A percentile compares a stretch with the other conserved stretches of the same genome.
These are phyloP conservation scores for Rhizopus arrhizus DNA, from an alignment of 371 early-diverging fungal species.

Conservation along the genomic window DNA sequence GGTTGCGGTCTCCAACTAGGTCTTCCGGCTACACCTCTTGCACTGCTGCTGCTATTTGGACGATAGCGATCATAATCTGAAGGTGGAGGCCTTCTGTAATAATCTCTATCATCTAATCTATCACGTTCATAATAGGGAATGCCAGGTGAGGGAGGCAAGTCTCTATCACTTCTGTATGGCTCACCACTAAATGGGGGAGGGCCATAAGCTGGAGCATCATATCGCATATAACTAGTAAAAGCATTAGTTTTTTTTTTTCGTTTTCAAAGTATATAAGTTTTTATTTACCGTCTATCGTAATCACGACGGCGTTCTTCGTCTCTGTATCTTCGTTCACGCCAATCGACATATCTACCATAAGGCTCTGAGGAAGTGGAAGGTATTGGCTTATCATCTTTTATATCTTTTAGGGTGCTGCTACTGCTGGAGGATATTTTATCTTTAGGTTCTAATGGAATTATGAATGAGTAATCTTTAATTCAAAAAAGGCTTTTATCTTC, in stretches of 20 bases:
- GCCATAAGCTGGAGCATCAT: constrained; percentile 48
- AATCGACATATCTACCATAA: constrained; percentile 43
- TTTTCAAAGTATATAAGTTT: constrained; percentile 1
- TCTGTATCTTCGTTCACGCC: constrained; percentile 47
- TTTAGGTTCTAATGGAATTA: constrained; percentile 16
- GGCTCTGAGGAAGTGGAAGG: constrained; percentile 8
- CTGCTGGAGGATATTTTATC: constrained; percentile 23
- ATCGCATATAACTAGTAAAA: constrained; percentile 28
- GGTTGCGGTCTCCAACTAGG: constrained; percentile 12
- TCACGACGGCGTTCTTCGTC: constrained; percentile 56
- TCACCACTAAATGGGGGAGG: constrained; percentile 48
- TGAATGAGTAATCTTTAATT: neutral
- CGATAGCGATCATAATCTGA: constrained; percentile 46
- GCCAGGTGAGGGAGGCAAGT: constrained; percentile 42
- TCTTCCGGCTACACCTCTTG: constrained; percentile 9
- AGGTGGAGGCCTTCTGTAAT: constrained; percentile 29
- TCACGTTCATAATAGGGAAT: constrained; percentile 47
- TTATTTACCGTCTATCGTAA: constrained; percentile 34
- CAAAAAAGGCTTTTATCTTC: constrained; percentile 1
- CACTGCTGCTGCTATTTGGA: constrained; percentile 9
- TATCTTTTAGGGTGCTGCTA: constrained; percentile 29
- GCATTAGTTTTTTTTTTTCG: neutral
- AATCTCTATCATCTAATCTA: constrained; percentile 44
- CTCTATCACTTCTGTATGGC: constrained; percentile 52
- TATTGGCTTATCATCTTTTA: constrained; percentile 36